phyloP scores from a whole-genome alignment of 176 grass and related monocot genomes.

The Miscanthus lutarioriparius region DNA sequence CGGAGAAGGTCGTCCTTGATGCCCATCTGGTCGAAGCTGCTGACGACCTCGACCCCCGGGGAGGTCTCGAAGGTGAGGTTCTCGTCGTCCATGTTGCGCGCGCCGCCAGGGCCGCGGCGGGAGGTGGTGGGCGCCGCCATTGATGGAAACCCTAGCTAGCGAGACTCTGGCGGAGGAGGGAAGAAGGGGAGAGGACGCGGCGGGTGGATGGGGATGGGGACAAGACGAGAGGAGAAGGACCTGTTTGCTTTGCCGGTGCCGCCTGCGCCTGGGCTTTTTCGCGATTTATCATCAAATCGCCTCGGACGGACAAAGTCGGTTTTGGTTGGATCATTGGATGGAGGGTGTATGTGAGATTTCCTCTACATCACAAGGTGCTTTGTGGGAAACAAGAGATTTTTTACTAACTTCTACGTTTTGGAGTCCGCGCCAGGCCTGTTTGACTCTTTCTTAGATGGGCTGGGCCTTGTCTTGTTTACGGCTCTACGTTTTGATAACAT shows the following conservation, averaged over 20 bases:
- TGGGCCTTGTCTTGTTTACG: neutral
- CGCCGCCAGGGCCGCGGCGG: conserved; percentile 47
- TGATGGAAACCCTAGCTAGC: conserved; percentile 19
- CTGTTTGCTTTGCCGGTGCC: neutral
- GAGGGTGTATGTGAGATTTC: neutral
- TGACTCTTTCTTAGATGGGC: neutral
- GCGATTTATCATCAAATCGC: neutral
- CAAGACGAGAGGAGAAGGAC: neutral
- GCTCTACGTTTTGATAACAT: neutral
- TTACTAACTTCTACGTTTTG: neutral
- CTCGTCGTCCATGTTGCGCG: conserved; percentile 63
- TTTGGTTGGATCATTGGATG: neutral
- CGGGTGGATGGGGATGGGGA: neutral
- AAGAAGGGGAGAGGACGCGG: neutral
- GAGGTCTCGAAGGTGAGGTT: conserved; percentile 87
- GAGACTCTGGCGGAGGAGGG: neutral
- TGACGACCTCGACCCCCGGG: conserved; percentile 80
- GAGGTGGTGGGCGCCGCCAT: conserved; percentile 53
- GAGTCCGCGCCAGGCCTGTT: neutral
- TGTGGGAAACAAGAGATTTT: neutral
- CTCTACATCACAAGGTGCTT: neutral
- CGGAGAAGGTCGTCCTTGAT: conserved; percentile 89
- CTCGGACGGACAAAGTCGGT: neutral
- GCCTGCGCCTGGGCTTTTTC: neutral
- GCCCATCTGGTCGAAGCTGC: conserved; percentile 93